Conservation (phyloP, 495 filamentous ascomycete genomes). For the Tuber brumale region DNA sequence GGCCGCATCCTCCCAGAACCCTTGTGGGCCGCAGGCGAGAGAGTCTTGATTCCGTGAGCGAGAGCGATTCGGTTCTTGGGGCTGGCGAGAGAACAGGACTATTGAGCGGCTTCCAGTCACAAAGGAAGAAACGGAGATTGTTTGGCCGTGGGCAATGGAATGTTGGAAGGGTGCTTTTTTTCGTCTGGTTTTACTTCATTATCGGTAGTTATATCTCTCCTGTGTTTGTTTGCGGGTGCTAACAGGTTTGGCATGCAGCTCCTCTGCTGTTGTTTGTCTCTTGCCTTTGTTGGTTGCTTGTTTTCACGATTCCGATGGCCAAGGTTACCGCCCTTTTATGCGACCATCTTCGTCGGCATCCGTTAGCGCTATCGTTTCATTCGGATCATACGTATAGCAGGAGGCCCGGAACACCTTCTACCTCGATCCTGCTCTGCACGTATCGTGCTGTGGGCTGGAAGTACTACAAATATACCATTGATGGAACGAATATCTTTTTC, state of each 20-base stretch:
- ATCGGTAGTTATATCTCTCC: conserved; percentile 46
- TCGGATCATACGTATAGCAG: conserved; percentile 72
- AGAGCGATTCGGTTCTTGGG: conserved; percentile 84
- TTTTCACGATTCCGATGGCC: conserved; percentile 98
- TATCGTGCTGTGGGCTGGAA: conserved; percentile 89
- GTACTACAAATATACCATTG: conserved; percentile 99
- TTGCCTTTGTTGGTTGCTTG: conserved; percentile 84
- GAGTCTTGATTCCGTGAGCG: conserved; percentile 78
- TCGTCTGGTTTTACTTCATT: conserved; percentile 90
- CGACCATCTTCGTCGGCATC: conserved; percentile 86
- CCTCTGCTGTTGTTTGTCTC: conserved; percentile 84
- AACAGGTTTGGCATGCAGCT: conserved; percentile 44
- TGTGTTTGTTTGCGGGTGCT: conserved; percentile 1
- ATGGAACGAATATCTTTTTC: conserved; percentile 97
- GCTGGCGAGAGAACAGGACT: conserved; percentile 49
- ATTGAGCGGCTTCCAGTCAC: conserved; percentile 42
- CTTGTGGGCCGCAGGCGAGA: conserved; percentile 82
- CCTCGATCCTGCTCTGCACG: conserved; percentile 89
- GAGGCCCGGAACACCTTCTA: conserved; percentile 59
- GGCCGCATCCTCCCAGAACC: conserved; percentile 67
- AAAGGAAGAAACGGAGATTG: conserved; percentile 72
- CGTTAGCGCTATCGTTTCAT: conserved; percentile 86
- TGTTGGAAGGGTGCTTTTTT: conserved; percentile 87
- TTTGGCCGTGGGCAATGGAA: conserved; percentile 98
- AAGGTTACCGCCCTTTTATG: conserved; percentile 86